Evolutionary conservation across 805 yeast genomes (phyloP), one percentile per base, ranked within the genome.

Genomic region (Candida pini): DNA sequence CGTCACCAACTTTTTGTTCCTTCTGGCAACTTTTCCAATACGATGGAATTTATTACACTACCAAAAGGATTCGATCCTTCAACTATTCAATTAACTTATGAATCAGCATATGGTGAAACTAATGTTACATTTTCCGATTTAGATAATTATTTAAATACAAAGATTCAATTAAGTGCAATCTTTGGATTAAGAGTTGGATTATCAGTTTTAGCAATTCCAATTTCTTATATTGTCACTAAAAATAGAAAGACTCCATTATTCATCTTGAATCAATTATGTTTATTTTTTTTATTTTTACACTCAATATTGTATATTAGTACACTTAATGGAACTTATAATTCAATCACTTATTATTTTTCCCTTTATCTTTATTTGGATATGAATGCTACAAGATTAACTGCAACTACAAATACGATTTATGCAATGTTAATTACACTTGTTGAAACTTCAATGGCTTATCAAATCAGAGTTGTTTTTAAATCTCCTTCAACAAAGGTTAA

Each of bases 201-300:
- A 26, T 68, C 76, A 2, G 66, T 78, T 5, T 51, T 73, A 34
- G 54, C 71, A 9, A 53, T 66, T 5, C 54, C 71, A 10, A 45
- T 68, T 5, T 58, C 78, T 28, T 65, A 70, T 47, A 53, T 78
- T 38, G 58, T 71, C 6, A 66, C 76, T 2, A 71, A 68, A 35
- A 73, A 71, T 39, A 74, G 68, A 46, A 68, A 58, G 16, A 75
- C 89, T 0, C 84, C 88, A 6, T 73, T 87, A 19, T 90, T 86
- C 54, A 54, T 78, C n/a, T 58, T 87, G 29, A 88, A 89, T 56
- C 78, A 78, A 52, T 33, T 66, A 3, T 73, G 83, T 22, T 62
- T 90, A 34, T 32, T 73, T 3, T 52, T 77, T 4, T 58, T 80
- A 34, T 55, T 80, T 4, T 37, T 87, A 12, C 81, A 83, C 34